Evolutionary conservation across 1,284 basidiomycete genomes (phyloP).

Genomic region (Ceratobasidium sp.): DNA sequence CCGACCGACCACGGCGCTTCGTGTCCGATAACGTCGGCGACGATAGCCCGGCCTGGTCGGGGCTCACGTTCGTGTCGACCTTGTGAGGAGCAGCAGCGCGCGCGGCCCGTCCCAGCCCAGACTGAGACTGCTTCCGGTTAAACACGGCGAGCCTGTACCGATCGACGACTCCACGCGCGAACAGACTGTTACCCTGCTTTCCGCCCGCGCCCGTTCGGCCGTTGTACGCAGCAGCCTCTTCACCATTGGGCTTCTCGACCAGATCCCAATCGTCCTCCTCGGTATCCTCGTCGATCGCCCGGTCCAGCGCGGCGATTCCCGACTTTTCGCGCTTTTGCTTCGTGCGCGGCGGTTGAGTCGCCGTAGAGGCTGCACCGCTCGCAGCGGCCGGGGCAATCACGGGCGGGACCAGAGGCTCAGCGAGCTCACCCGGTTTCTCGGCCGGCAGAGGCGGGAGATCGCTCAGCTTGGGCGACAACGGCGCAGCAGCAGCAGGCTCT

Average conservation of each 20-base stretch:
- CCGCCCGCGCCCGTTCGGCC: slow-evolving; percentile 64
- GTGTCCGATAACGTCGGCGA: slow-evolving; percentile 66
- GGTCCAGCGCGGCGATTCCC: slow-evolving; percentile 79
- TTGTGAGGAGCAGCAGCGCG: background rate
- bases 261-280: slow-evolving; percentile 87
- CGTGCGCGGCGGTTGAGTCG: slow-evolving; percentile 51
- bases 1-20: slow-evolving; percentile 73
- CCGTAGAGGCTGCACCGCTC: slow-evolving; percentile 10
- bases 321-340: slow-evolving; percentile 83
- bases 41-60: slow-evolving; percentile 50
- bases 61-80: slow-evolving; percentile 12
- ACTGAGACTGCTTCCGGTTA: slow-evolving; percentile 73
- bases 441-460: slow-evolving; percentile 39
- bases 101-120: slow-evolving; percentile 60
- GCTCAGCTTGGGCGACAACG: slow-evolving; percentile 4
- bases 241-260: slow-evolving; percentile 77
- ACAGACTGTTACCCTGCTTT: slow-evolving; percentile 77
- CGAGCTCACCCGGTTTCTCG: slow-evolving; percentile 40
- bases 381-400: slow-evolving; percentile 31
- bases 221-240: slow-evolving; percentile 67
- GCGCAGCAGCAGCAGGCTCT: background rate
- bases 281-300: slow-evolving; percentile 71
- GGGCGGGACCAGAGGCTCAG: slow-evolving; percentile 23
- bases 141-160: slow-evolving; percentile 84
- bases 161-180: slow-evolving; percentile 86